A percentile compares a stretch with the other conserved stretches of the same genome.
Evolutionary conservation across 441 rosid genomes (phyloP).

Genomic region (Corymbia citriodora): DNA sequence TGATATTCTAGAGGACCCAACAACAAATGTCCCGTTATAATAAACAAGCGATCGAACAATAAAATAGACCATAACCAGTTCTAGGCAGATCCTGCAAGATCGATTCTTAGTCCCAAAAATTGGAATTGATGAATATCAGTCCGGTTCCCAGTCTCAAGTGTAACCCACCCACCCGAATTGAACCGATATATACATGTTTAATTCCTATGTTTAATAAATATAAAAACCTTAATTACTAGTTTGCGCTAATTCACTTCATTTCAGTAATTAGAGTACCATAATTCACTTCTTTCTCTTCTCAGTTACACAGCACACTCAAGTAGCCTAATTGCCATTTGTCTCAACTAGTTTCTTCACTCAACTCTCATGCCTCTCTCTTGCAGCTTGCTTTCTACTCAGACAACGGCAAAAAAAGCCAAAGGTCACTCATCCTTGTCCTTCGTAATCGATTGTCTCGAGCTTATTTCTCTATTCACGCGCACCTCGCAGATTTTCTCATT

Average conservation of each 20-base stretch:
- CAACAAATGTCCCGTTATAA: neutral
- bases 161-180: neutral
- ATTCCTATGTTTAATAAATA: neutral
- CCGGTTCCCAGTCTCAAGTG: neutral
- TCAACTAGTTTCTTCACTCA: neutral
- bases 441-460: neutral
- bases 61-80: neutral
- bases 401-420: constrained; percentile 70
- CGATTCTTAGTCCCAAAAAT: neutral
- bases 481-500: neutral
- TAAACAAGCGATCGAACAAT: neutral
- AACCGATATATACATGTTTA: neutral
- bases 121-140: neutral
- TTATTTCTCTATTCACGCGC: neutral
- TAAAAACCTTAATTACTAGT: neutral
- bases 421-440: constrained; percentile 19
- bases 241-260: neutral
- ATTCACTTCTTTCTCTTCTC: neutral
- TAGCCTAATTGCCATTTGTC: neutral
- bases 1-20: neutral
- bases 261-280: neutral
- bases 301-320: neutral
- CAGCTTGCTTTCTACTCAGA: constrained; percentile 40
- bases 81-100: neutral
- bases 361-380: neutral